phyloP scores from a whole-genome alignment of 495 filamentous ascomycete species.

The Podospora conica region DNA sequence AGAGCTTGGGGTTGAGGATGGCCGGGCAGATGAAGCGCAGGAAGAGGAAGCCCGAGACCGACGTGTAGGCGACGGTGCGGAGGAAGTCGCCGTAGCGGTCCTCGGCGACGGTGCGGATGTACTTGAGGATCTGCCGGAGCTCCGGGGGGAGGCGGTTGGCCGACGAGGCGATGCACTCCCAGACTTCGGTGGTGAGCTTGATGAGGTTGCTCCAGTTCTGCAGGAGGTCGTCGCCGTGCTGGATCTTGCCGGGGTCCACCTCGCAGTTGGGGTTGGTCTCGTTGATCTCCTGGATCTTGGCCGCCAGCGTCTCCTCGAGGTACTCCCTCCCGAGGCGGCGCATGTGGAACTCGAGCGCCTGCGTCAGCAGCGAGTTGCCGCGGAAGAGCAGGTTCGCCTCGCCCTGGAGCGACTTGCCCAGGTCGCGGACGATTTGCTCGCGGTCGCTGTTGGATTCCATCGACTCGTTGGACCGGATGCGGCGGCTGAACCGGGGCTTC shows the following conservation, averaged over 20 bases:
- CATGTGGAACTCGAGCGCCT: slow-evolving; percentile 93
- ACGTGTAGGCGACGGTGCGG: slow-evolving; percentile 88
- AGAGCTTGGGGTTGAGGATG: slow-evolving; percentile 92
- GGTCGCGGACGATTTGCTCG: slow-evolving; percentile 52
- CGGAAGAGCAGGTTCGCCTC: slow-evolving; percentile 95
- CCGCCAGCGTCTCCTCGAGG: slow-evolving; percentile 78
- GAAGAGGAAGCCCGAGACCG: slow-evolving; percentile 94
- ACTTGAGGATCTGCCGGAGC: slow-evolving; percentile 79
- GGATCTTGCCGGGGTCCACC: slow-evolving; percentile 77
- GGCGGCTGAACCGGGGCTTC: slow-evolving; percentile 65
- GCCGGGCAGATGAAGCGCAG: slow-evolving; percentile 94
- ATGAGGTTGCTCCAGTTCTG: slow-evolving; percentile 82
- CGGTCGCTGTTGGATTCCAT: slow-evolving; percentile 51
- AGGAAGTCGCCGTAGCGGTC: slow-evolving; percentile 96
- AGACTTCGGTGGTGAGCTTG: slow-evolving; percentile 69
- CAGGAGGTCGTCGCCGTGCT: slow-evolving; percentile 64
- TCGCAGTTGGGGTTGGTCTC: slow-evolving; percentile 87
- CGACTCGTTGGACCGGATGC: slow-evolving; percentile 76
- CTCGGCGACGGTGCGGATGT: slow-evolving; percentile 88
- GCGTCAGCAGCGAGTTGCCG: slow-evolving; percentile 91
- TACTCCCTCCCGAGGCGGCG: slow-evolving; percentile 90
- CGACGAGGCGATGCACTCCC: slow-evolving; percentile 73
- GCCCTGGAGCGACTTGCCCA: slow-evolving; percentile 56
- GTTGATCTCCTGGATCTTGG: slow-evolving; percentile 80
- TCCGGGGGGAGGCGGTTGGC: slow-evolving; percentile 73